Evolutionary conservation across 2,329 filamentous ascomycete species (phyloP).

Genomic region (Pseudofabraea citricarpa): DNA sequence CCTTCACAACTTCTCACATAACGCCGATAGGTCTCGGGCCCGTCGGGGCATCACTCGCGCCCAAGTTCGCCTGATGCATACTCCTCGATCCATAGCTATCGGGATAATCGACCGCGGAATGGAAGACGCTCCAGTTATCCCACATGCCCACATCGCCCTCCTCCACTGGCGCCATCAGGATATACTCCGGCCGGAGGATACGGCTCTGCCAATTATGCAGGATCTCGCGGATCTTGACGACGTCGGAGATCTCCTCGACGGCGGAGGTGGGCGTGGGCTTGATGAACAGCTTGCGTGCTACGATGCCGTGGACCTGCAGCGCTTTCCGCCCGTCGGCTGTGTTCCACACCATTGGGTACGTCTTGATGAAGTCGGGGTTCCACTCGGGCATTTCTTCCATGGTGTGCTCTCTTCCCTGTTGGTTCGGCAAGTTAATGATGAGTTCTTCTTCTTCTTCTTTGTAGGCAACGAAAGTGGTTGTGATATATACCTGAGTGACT

Average conservation of each 20-base stretch:
- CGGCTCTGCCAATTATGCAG: slow-evolving; percentile 33
- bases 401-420: slow-evolving; percentile 33
- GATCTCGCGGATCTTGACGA: slow-evolving; percentile 31
- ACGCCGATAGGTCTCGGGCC: slow-evolving; percentile 1
- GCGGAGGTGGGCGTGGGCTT: slow-evolving; percentile 28
- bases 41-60: slow-evolving; percentile 16
- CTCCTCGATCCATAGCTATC: slow-evolving; percentile 32
- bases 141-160: slow-evolving; percentile 41
- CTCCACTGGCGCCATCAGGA: slow-evolving; percentile 33
- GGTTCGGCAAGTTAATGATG: neutral
- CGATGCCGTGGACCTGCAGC: slow-evolving; percentile 39
- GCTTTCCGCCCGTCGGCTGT: slow-evolving; percentile 38
- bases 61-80: slow-evolving; percentile 43
- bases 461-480: neutral
- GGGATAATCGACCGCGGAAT: slow-evolving; percentile 39
- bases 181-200: slow-evolving; percentile 37
- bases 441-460: no score
- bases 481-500: slow-evolving; percentile 13
- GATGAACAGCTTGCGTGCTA: slow-evolving; percentile 33
- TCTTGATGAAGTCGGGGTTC: slow-evolving; percentile 31
- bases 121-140: slow-evolving; percentile 39
- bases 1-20: neutral
- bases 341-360: slow-evolving; percentile 42
- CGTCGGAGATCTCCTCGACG: slow-evolving; percentile 32
- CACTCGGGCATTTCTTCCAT: slow-evolving; percentile 33